Conservation (phyloP, 345 rosid genomes). For the Arabidopsis arenosa region DNA sequence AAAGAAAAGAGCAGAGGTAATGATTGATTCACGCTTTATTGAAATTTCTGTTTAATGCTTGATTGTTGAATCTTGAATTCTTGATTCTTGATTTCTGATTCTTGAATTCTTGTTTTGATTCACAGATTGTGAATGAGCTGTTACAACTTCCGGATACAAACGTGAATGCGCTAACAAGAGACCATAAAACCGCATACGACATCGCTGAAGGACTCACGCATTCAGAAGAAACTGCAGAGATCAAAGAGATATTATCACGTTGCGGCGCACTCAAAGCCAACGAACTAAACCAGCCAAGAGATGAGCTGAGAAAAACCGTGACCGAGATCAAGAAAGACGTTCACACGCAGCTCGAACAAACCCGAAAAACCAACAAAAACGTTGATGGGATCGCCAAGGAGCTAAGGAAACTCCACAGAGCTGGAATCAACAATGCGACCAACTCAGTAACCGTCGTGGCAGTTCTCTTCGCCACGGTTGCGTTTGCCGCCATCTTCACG, state of each 20-base stretch:
- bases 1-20: slow-evolving; percentile 85
- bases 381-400: slow-evolving; percentile 81
- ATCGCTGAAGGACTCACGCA: slow-evolving; percentile 82
- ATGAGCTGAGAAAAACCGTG: slow-evolving; percentile 79
- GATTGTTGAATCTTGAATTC: slow-evolving; percentile 10
- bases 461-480: slow-evolving; percentile 91
- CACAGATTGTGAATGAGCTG: slow-evolving; percentile 70
- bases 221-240: slow-evolving; percentile 70
- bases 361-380: slow-evolving; percentile 81
- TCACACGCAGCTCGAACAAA: slow-evolving; percentile 84
- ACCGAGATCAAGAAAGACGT: slow-evolving; percentile 83
- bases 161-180: slow-evolving; percentile 80
- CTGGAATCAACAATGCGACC: slow-evolving; percentile 84
- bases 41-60: neutral
- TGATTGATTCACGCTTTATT: neutral
- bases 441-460: slow-evolving; percentile 92
- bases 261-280: slow-evolving; percentile 78
- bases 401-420: slow-evolving; percentile 76
- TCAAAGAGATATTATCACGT: slow-evolving; percentile 61
- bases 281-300: slow-evolving; percentile 78
- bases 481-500: slow-evolving; percentile 84
- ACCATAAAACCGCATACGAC: slow-evolving; percentile 80
- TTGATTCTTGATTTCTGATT: neutral
- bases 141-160: slow-evolving; percentile 69
- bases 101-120: neutral